Percentiles rank a stretch among this genome's conserved stretches.
These are phyloP conservation scores for Lachnellula arida DNA, from an alignment of 2,329 filamentous ascomycete species.

Conservation along the genomic window DNA sequence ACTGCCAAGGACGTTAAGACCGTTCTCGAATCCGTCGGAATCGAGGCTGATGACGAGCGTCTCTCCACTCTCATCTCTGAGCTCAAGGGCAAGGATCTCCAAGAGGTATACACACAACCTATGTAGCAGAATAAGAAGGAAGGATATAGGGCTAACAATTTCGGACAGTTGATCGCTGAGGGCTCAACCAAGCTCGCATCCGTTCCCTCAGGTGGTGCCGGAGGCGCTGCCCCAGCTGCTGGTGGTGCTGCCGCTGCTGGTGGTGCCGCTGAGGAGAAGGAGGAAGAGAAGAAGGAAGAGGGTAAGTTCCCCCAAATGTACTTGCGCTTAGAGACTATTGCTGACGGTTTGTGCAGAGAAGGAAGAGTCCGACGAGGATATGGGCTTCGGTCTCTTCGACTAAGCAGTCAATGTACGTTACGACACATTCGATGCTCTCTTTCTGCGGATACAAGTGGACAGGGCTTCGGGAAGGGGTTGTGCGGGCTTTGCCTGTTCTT, in stretches of 20 bases:
- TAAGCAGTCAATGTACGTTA: constrained; percentile 42
- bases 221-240: constrained; percentile 62
- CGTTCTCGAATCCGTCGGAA: constrained; percentile 89
- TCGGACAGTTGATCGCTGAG: constrained; percentile 75
- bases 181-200: constrained; percentile 93
- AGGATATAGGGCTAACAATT: constrained; percentile 23
- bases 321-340: constrained; percentile 6
- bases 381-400: constrained; percentile 74
- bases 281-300: constrained; percentile 73
- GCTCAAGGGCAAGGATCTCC: constrained; percentile 88
- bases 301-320: constrained; percentile 54
- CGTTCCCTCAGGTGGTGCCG: constrained; percentile 87
- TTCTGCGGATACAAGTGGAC: constrained; percentile 19
- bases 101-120: constrained; percentile 60
- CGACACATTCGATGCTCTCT: constrained; percentile 22
- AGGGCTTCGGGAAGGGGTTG: constrained; percentile 27
- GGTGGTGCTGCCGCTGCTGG: constrained; percentile 65
- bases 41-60: constrained; percentile 87
- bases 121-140: constrained; percentile 21
- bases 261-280: constrained; percentile 57
- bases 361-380: constrained; percentile 70
- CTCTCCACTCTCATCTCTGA: constrained; percentile 82
- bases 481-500: constrained; percentile 26
- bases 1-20: constrained; percentile 80
- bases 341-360: constrained; percentile 43